A percentile compares a stretch with the other conserved stretches of the same genome.
phyloP scores from a whole-genome alignment of 371 early-diverging fungal genomes.

The Haplosporangium sp. region DNA sequence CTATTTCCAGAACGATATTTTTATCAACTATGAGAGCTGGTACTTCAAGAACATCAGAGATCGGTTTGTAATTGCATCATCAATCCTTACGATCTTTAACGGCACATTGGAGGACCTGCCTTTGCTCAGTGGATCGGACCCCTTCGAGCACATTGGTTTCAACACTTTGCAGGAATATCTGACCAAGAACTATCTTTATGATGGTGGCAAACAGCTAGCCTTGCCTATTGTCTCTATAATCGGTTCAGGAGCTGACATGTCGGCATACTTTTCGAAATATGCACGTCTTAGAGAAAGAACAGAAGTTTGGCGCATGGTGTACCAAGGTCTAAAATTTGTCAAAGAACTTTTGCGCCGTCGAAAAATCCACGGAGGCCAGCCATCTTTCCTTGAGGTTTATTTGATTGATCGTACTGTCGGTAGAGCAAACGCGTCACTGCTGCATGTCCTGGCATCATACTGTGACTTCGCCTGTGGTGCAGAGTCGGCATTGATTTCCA shows the following conservation, averaged over 20 bases:
- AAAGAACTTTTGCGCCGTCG: conserved; percentile 45
- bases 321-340: conserved; percentile 37
- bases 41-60: conserved; percentile 46
- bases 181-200: conserved; percentile 49
- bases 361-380: conserved; percentile 41
- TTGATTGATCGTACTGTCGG: conserved; percentile 51
- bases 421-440: conserved; percentile 29
- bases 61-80: conserved; percentile 39
- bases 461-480: conserved; percentile 34
- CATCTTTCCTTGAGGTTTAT: conserved; percentile 52
- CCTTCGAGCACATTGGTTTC: conserved; percentile 20
- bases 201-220: conserved; percentile 51
- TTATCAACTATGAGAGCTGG: conserved; percentile 50
- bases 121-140: conserved; percentile 23
- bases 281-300: conserved; percentile 25
- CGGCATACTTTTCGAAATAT: conserved; percentile 46
- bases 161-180: conserved; percentile 40
- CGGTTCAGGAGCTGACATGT: conserved; percentile 41
- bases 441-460: conserved; percentile 42
- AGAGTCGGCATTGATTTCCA: conserved; percentile 30
- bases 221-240: conserved; percentile 43
- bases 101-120: conserved; percentile 39
- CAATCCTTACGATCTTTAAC: conserved; percentile 41
- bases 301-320: conserved; percentile 28
- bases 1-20: conserved; percentile 50